Evolutionary conservation across 345 rosid genomes (phyloP), one percentile per base, ranked within the genome.

Genomic region (Heritiera littoralis): DNA sequence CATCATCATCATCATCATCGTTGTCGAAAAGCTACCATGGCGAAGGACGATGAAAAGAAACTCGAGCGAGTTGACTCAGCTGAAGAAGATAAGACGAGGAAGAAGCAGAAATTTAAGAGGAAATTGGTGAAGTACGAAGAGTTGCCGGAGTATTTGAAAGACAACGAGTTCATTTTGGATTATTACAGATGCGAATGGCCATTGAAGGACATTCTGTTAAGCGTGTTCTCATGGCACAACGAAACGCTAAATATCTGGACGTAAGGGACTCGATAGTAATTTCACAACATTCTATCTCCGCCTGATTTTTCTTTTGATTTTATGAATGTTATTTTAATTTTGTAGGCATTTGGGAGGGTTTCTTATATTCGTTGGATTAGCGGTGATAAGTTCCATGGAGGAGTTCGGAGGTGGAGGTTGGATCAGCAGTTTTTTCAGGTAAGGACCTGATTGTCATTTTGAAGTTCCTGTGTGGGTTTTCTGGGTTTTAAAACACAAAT

Each of bases 201-300:
- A 1, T 45, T 96, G 32, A 90, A 82, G 83, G 97, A 96, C 10
- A 87, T 92, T 5, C 75, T 94, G 74, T 84, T 90, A 78, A 92
- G 99, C 89, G 78, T 86, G 38, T 94, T 96, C 85, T 84, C 92
- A 0, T 90, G 90, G 97, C 99, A 94, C 85, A 96, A 96, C 81
- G 99, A 96, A 86, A 94, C 98, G 74, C 89, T 96, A 66, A 94
- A 96, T 72, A 86, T 96, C 75, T 94, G 98, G 99, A 92, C 98
- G 98, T 96, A 85, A 75, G 94, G 82, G 1, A 17, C 30, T 48
- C 48, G 40, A 65, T 70, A 54, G 8, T 41, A 58, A 38, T 6
- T 9, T 9, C 20, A 12, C 7, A 23, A 2, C 4, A 2, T 55
- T 35, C 49, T 2, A 1, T 54, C 46, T 45, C 18, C 0, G 30